Evolutionary conservation across 768 basidiomycete species (phyloP), one percentile per base, ranked within the genome.

Genomic region (Obba rivulosa): DNA sequence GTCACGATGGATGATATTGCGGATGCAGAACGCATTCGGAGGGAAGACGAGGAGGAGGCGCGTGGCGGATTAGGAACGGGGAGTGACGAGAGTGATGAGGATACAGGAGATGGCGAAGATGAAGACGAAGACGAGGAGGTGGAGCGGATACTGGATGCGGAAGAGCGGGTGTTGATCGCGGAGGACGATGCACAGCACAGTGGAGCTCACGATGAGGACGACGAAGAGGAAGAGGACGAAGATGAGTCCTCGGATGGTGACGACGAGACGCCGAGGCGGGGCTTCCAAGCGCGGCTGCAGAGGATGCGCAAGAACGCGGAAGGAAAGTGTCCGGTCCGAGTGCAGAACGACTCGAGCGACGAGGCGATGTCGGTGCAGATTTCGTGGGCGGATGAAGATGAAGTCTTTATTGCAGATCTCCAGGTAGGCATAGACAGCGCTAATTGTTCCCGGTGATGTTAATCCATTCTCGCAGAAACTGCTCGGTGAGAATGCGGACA

Each of bases 1-100:
- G 64, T 76, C 40, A 83, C 81, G n/a, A 79, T 81, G 66, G 84
- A 81, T 57, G 87, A 90, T 64, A 57, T 87, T 18, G 74, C 68
- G 40, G 83, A 85, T 61, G 73, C 66, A 45, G 71, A 70, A 48
- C 64, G 62, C 53, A 76, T 83, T 60, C 60, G 54, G 44, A 49
- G 34, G 35, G 80, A 83, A 55, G 80, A 82, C 48, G 76, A 72
- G 22, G 60, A 55, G 43, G 62, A 57, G 16, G 28, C 41, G 20
- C 22, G 14, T 1, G 31, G 40, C 18, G 23, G 14, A 4, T 14
- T 28, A 35, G 50, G 38, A 20, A n/a, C 31, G 20, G 16, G 43
- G 36, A 4, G 34, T 43, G 7, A 51, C 46, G 50, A 53, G 44
- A n/a, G 48, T 41, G 49, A 45, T 14, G 43, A 43, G 14, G 25